These are phyloP conservation scores for Teunomyces pallodes DNA, from an alignment of 805 yeast species.

Conservation along the genomic window DNA sequence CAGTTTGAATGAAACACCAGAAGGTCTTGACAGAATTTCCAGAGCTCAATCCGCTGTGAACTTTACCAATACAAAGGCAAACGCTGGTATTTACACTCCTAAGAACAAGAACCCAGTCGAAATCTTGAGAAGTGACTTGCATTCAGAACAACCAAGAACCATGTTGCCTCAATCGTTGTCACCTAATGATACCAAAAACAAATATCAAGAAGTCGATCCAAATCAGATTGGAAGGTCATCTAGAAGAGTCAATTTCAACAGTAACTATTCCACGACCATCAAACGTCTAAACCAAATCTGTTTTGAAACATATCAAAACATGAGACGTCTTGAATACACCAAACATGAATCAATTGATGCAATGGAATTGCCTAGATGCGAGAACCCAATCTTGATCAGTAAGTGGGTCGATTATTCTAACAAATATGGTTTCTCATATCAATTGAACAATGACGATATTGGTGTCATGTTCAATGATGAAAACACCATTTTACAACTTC, in stretches of 20 bases:
- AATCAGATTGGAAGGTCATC: conserved; percentile 29
- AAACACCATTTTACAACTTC: conserved; percentile 72
- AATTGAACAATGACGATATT: conserved; percentile 81
- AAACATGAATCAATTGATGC: conserved; percentile 32
- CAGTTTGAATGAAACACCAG: conserved; percentile 64
- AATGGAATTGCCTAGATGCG: conserved; percentile 40
- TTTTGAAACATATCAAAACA: conserved; percentile 34
- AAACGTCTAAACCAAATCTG: conserved; percentile 35
- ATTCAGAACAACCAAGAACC: conserved; percentile 63
- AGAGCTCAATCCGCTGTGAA: conserved; percentile 63
- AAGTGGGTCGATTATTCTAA: conserved; percentile 99
- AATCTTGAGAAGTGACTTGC: conserved; percentile 64
- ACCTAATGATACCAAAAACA: conserved; percentile 86
- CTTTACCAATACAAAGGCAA: conserved; percentile 62
- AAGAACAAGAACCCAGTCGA: conserved; percentile 62
- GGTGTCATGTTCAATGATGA: conserved; percentile 90
- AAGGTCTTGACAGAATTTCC: conserved; percentile 49
- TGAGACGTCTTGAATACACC: conserved; percentile 43
- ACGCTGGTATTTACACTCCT: conserved; percentile 59
- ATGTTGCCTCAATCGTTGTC: conserved; percentile 86
- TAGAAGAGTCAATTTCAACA: conserved; percentile 38
- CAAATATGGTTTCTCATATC: conserved; percentile 93
- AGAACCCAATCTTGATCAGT: conserved; percentile 71
- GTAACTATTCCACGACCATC: conserved; percentile 38
- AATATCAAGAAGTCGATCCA: conserved; percentile 70